Evolutionary conservation across 2,329 filamentous ascomycete genomes (phyloP), one percentile per base, ranked within the genome.

Genomic region (Aspergillus tanneri): DNA sequence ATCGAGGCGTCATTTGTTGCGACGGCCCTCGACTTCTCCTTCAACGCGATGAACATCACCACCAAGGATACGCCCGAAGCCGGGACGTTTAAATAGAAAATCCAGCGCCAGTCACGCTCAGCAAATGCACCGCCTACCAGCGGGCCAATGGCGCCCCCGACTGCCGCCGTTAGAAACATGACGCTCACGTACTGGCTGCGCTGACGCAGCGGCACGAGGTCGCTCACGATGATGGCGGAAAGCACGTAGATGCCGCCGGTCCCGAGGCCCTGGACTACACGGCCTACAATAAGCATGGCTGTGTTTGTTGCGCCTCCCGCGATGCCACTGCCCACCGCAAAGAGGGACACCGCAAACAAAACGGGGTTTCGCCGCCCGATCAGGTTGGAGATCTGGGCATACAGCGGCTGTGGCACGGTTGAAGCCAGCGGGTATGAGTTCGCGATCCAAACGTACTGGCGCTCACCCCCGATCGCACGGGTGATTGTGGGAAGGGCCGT

Each of bases 251-350:
- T 69, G 0, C 76, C 77, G 2, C 73, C 76, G 1, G 65, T 70
- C 0, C 77, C 77, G 1, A 77, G 53, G 0, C 82, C 82, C 46
- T 84, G 80, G 1, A 85, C 62, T 0, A 72, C 71, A 1, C 81
- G 72, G n/a, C 77, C 79, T 51, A 69, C 72, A 9, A 86, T 79
- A 1, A 86, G 65, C 59, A 76, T 74, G 0, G 54, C 58, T 1
- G 64, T 67, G 7, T 54, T 72, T 0, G 56, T 68, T 0, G 81
- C 75, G 0, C 72, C 73, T 0, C 78, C 81, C 39, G 68, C 73
- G 3, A 85, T 66, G 0, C 72, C 77, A 49, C 79, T 81, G 0
- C 80, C 81, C 0, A 82, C 50, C 0, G 66, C 68, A 49, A 82
- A 82, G 1, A 79, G 50, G 6, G 61, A 64, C 1, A 79, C 68